Percentiles rank a stretch among this genome's conserved stretches.
phyloP scores from a whole-genome alignment of 2,329 filamentous ascomycete genomes.

The Talaromyces sp. region DNA sequence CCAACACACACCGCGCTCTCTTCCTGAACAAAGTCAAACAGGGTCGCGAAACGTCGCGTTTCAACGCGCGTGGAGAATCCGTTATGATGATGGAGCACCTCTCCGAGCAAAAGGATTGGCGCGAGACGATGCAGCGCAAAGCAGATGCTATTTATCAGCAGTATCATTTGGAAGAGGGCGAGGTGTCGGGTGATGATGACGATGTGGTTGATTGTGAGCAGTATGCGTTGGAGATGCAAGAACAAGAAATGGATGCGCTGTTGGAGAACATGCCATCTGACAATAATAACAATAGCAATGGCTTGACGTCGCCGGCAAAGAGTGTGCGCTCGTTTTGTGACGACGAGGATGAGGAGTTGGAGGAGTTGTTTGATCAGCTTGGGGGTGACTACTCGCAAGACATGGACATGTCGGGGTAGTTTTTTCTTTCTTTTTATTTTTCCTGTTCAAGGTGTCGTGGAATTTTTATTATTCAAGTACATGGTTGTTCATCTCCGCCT shows the following conservation, averaged over 20 bases:
- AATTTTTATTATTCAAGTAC: constrained; percentile 1
- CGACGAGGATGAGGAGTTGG: constrained; percentile 48
- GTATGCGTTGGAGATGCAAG: constrained; percentile 28
- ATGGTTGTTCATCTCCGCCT: neutral
- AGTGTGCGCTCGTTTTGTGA: constrained; percentile 33
- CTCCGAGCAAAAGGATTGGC: constrained; percentile 35
- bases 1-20: constrained; percentile 30
- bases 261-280: constrained; percentile 13
- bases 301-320: neutral
- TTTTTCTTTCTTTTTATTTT: constrained; percentile 4
- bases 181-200: constrained; percentile 18
- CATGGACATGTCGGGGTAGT: constrained; percentile 35
- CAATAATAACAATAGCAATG: neutral
- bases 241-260: constrained; percentile 31
- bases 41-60: constrained; percentile 35
- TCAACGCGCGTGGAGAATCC: constrained; percentile 39
- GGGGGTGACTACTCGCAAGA: constrained; percentile 41
- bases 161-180: constrained; percentile 14
- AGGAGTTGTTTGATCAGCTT: constrained; percentile 59
- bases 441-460: neutral
- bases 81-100: constrained; percentile 40
- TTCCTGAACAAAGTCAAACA: constrained; percentile 40
- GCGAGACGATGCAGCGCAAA: constrained; percentile 32
- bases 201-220: constrained; percentile 17
- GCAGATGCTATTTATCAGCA: constrained; percentile 23